These are phyloP conservation scores for Fraxinus americana DNA, from an alignment of 257 asterid species.

Conservation along the genomic window DNA sequence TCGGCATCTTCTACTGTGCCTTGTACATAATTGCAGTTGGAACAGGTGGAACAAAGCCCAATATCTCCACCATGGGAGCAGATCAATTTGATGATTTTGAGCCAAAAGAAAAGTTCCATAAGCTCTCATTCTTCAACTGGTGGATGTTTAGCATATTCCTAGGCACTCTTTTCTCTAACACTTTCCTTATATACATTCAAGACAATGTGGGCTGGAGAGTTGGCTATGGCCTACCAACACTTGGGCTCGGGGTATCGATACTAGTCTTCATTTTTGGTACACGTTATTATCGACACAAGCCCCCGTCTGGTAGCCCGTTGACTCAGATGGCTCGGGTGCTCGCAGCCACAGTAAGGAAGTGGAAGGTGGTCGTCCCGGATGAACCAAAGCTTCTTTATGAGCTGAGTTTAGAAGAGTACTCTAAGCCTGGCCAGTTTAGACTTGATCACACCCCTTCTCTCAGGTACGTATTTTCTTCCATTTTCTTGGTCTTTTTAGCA, in stretches of 20 bases:
- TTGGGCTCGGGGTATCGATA: conserved; percentile 50
- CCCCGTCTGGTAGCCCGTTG: conserved; percentile 56
- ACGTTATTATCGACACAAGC: conserved; percentile 54
- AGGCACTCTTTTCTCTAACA: conserved; percentile 64
- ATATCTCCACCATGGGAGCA: conserved; percentile 83
- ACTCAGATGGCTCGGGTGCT: conserved; percentile 62
- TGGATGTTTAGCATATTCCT: conserved; percentile 74
- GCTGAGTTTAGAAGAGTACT: conserved; percentile 46
- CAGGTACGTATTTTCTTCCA: conserved; percentile 33
- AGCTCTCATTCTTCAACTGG: conserved; percentile 79
- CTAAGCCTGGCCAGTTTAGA: conserved; percentile 40
- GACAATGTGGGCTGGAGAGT: conserved; percentile 55
- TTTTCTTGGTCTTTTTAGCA: neutral
- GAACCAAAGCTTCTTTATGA: conserved; percentile 60
- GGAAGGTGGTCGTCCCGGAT: conserved; percentile 46
- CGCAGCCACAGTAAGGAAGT: conserved; percentile 48
- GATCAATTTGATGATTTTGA: conserved; percentile 69
- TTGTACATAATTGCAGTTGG: conserved; percentile 65
- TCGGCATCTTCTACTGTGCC: conserved; percentile 53
- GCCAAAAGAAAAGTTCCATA: conserved; percentile 56
- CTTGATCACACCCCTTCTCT: conserved; percentile 54
- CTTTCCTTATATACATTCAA: conserved; percentile 59
- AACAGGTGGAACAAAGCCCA: conserved; percentile 81
- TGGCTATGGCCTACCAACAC: conserved; percentile 62
- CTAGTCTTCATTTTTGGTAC: conserved; percentile 53